Conservation (phyloP, 345 rosid species). For the Lagerstroemia speciosa region DNA sequence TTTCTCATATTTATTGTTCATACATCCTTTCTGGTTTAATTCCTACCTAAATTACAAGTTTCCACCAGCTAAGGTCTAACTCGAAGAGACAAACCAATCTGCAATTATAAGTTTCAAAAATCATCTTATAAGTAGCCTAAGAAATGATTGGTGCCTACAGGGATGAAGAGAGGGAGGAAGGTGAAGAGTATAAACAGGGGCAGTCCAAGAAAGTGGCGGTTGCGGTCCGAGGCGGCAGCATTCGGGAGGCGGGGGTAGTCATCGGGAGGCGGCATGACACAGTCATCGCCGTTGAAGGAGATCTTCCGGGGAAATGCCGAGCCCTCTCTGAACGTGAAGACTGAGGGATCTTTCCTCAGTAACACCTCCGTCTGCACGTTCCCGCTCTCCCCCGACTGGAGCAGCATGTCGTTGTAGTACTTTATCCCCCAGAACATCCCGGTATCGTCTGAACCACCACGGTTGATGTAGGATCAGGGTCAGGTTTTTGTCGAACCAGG, state of each 20-base stretch:
- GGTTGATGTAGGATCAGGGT: too few relatives aligned
- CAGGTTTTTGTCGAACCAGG: too few relatives aligned
- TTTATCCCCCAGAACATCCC: constrained; percentile 79
- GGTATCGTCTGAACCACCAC: constrained; percentile 45
- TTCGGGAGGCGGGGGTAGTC: constrained; percentile 66
- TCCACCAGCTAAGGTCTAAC: not conserved
- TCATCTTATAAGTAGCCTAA: not conserved
- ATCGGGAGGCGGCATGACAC: constrained; percentile 83
- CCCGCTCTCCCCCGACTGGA: constrained; percentile 54
- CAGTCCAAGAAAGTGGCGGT: not conserved
- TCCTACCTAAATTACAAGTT: not conserved
- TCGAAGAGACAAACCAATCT: not conserved
- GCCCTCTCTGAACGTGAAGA: constrained; percentile 58
- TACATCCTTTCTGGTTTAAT: not conserved
- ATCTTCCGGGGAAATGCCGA: constrained; percentile 84
- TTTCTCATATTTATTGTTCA: not conserved
- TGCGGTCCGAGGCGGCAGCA: constrained; percentile 1
- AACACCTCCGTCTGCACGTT: constrained; percentile 68
- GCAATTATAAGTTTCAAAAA: not conserved
- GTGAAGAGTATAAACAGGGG: not conserved
- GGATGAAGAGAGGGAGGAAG: not conserved
- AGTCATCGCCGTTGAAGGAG: constrained; percentile 76
- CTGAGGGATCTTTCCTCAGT: constrained; percentile 41
- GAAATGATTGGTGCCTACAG: not conserved
- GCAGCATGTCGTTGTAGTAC: constrained; percentile 63